A percentile compares a stretch with the other conserved stretches of the same genome.
These are phyloP conservation scores for Trypanosoma platydactyli DNA, from an alignment of 208 protist genomes.

Conservation along the genomic window DNA sequence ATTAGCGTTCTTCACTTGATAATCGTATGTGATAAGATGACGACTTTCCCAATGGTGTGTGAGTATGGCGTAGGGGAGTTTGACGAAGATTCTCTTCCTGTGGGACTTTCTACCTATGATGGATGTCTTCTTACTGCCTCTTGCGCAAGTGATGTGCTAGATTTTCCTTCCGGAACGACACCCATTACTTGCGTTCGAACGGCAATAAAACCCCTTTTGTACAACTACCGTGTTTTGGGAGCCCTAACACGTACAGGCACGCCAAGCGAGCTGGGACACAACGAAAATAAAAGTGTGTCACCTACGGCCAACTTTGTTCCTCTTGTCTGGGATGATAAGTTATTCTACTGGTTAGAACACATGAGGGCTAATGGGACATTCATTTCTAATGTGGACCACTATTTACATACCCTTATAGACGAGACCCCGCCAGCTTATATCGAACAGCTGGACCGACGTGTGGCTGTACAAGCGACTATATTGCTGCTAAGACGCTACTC, in stretches of 20 bases:
- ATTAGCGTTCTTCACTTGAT: conserved; percentile 18
- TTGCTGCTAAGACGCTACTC: conserved; percentile 65
- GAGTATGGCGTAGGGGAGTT: conserved; percentile 19
- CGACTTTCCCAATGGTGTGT: not conserved
- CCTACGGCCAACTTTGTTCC: conserved; percentile 25
- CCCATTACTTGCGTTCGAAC: conserved; percentile 11
- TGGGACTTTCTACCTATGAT: conserved; percentile 65
- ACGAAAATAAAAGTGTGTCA: not conserved
- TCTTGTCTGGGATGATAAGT: conserved; percentile 44
- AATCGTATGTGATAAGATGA: not conserved
- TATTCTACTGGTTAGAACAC: conserved; percentile 72
- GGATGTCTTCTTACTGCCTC: conserved; percentile 42
- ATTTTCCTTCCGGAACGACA: not conserved
- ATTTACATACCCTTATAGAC: conserved; percentile 61
- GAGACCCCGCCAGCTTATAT: conserved; percentile 45
- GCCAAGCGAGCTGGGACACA: conserved; percentile 16
- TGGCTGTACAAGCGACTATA: conserved; percentile 45
- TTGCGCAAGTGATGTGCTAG: conserved; percentile 16
- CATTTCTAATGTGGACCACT: conserved; percentile 55
- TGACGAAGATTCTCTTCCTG: conserved; percentile 42
- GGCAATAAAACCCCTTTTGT: conserved; percentile 37
- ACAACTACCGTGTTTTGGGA: conserved; percentile 56
- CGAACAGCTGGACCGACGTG: conserved; percentile 35
- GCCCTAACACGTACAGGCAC: conserved; percentile 36
- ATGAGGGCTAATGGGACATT: conserved; percentile 64